Percentiles rank a stretch among this genome's conserved stretches.
Evolutionary conservation across 345 rosid species (phyloP).

Genomic region (Chamaenerion angustifolium): DNA sequence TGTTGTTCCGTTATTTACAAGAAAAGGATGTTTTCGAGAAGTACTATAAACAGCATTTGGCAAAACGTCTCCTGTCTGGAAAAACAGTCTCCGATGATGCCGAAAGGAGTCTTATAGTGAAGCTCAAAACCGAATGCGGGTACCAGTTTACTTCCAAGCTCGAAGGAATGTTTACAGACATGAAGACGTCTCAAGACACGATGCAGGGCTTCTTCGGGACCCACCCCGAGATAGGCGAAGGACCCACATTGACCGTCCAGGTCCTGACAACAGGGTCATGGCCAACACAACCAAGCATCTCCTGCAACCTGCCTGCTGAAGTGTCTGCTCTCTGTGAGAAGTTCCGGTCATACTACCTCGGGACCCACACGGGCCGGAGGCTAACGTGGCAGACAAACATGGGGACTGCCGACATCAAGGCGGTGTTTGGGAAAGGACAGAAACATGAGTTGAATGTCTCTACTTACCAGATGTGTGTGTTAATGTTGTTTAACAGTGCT

Average conservation of each 20-base stretch:
- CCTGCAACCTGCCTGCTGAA: slow-evolving; percentile 88
- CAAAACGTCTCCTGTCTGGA: slow-evolving; percentile 88
- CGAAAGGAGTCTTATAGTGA: slow-evolving; percentile 87
- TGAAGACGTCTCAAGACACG: slow-evolving; percentile 96
- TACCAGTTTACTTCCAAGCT: slow-evolving; percentile 93
- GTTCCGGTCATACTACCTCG: slow-evolving; percentile 87
- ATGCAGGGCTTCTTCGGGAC: slow-evolving; percentile 66
- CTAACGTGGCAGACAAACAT: slow-evolving; percentile 99
- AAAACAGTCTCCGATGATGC: slow-evolving; percentile 94
- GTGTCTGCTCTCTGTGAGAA: slow-evolving; percentile 81
- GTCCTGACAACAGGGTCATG: slow-evolving; percentile 93
- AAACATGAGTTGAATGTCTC: slow-evolving; percentile 96
- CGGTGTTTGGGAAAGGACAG: slow-evolving; percentile 87
- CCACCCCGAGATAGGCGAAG: slow-evolving; percentile 72
- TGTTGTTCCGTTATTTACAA: slow-evolving; percentile 95
- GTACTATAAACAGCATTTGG: slow-evolving; percentile 96
- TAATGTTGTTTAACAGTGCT: slow-evolving; percentile 70
- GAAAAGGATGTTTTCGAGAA: slow-evolving; percentile 96
- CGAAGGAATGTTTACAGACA: slow-evolving; percentile 98
- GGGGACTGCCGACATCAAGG: slow-evolving; percentile 95
- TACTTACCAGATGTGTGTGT: slow-evolving; percentile 97
- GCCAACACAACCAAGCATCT: slow-evolving; percentile 80
- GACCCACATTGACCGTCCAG: slow-evolving; percentile 82
- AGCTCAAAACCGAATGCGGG: slow-evolving; percentile 96
- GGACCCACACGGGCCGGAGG: slow-evolving; percentile 92